Evolutionary conservation across 169 alveolate genomes (phyloP).

Genomic region (Plasmodium coatneyi): DNA sequence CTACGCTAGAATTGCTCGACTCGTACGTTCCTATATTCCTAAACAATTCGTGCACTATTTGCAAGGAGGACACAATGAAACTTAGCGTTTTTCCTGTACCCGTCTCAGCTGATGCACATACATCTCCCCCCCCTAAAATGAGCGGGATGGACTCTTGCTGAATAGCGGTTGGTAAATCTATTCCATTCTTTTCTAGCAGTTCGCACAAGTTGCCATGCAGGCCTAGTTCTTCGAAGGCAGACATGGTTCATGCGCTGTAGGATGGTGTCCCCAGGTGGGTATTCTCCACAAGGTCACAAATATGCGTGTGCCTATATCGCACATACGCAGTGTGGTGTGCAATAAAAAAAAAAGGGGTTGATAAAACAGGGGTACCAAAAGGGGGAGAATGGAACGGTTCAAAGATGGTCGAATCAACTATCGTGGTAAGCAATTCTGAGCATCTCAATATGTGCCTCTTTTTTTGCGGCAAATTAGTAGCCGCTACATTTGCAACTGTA

Average conservation of each 20-base stretch:
- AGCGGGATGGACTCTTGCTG: conserved; percentile 89
- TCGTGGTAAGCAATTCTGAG: not conserved
- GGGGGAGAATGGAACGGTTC: not conserved
- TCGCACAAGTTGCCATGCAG: conserved; percentile 50
- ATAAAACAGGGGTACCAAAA: not conserved
- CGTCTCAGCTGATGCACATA: conserved; percentile 75
- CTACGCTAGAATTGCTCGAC: not conserved
- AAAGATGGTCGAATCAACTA: not conserved
- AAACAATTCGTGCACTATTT: conserved; percentile 61
- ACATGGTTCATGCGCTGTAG: conserved; percentile 14
- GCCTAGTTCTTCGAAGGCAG: conserved; percentile 69
- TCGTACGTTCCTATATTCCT: conserved; percentile 64
- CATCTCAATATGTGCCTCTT: not conserved
- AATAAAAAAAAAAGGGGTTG: not conserved
- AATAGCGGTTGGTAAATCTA: conserved; percentile 85
- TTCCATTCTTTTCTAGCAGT: conserved; percentile 59
- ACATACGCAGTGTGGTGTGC: not conserved
- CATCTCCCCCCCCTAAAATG: conserved; percentile 77
- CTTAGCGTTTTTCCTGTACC: conserved; percentile 74
- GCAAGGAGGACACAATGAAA: conserved; percentile 63
- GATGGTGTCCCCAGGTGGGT: not conserved
- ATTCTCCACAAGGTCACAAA: not conserved
- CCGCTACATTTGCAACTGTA: not conserved
- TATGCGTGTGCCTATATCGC: not conserved
- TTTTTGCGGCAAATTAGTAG: not conserved